phyloP scores from a whole-genome alignment of 768 basidiomycete species.

The Crassisporium funariophilum region DNA sequence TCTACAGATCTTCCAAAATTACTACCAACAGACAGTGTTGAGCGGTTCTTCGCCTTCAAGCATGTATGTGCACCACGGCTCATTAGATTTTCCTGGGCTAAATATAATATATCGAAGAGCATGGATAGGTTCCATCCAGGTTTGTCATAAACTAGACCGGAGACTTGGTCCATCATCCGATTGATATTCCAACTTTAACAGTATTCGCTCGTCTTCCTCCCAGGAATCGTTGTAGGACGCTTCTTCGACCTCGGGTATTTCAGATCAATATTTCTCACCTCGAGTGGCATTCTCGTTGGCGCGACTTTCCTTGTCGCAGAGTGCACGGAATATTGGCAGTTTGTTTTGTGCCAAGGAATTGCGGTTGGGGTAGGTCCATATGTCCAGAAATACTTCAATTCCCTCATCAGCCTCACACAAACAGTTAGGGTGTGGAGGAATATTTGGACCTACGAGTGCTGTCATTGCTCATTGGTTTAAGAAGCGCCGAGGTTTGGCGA shows the following conservation, averaged over 20 bases:
- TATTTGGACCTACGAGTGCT: conserved; percentile 63
- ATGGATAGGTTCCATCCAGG: conserved; percentile 83
- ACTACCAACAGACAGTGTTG: conserved; percentile 61
- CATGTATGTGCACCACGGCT: conserved; percentile 49
- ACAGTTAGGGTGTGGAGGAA: conserved; percentile 52
- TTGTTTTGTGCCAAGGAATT: conserved; percentile 74
- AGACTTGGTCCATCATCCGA: neutral
- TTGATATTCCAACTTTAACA: conserved; percentile 23
- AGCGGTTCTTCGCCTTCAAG: conserved; percentile 52
- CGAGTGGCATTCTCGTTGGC: conserved; percentile 51
- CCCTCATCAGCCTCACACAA: too few relatives aligned
- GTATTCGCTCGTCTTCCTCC: conserved; percentile 66
- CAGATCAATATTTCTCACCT: conserved; percentile 47
- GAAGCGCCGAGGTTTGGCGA: conserved; percentile 55
- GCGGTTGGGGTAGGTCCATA: conserved; percentile 54
- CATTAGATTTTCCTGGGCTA: neutral
- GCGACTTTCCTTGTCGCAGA: conserved; percentile 69
- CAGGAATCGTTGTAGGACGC: conserved; percentile 64
- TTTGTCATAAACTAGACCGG: too few relatives aligned
- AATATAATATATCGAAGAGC: conserved; percentile 42
- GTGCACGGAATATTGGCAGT: conserved; percentile 78
- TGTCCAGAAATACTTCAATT: conserved; percentile 4
- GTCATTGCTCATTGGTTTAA: conserved; percentile 78
- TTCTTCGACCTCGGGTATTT: conserved; percentile 77
- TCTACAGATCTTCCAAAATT: conserved; percentile 68